Evolutionary conservation across 2,329 filamentous ascomycete genomes (phyloP), one percentile per base, ranked within the genome.

Genomic region (Emericellopsis cladophorae): DNA sequence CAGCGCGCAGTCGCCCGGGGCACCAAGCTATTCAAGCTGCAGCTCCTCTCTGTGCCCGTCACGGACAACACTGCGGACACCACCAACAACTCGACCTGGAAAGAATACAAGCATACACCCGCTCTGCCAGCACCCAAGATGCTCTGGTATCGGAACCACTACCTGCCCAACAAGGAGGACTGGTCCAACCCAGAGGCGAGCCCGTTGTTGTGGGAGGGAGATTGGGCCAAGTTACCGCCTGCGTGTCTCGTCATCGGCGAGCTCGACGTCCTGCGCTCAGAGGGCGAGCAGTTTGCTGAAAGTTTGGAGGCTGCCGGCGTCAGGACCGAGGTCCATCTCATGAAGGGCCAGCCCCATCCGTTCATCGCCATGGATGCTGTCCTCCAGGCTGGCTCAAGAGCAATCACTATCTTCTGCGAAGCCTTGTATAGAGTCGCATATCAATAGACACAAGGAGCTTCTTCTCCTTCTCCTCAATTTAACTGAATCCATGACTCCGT

Each of bases 91-190:
- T 49, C 54, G 1, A 68, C 69, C 4, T 79, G 69, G 62, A 59
- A 54, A 14, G 62, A 66, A 36, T 73, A 72, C 49, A 59, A 74
- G 47, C 59, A 66, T 48, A 63, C 66, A 0, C 65, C 72, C 1
- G 69, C 72, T 0, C 59, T 77, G 2, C 67, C 73, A 0, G 70
- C 72, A 0, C 57, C 57, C 4, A 76, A 77, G 53, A 78, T 78
- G 74, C 51, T 72, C 38, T 78, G 74, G 74, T 79, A 74, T 49
- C 61, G 74, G n/a, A 51, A 64, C 15, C 68, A 74, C 51, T 78
- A 77, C 53, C 61, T 79, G 2, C 72, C 72, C 0, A 56, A 68
- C 34, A 42, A 59, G 21, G 50, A 49, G 2, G 62, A 67, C 40
- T 67, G 70, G 63, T 48, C 51, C 3, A 57, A 72, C 29, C 66